Conservation (phyloP, 345 rosid species). For the Anacardium occidentale region DNA sequence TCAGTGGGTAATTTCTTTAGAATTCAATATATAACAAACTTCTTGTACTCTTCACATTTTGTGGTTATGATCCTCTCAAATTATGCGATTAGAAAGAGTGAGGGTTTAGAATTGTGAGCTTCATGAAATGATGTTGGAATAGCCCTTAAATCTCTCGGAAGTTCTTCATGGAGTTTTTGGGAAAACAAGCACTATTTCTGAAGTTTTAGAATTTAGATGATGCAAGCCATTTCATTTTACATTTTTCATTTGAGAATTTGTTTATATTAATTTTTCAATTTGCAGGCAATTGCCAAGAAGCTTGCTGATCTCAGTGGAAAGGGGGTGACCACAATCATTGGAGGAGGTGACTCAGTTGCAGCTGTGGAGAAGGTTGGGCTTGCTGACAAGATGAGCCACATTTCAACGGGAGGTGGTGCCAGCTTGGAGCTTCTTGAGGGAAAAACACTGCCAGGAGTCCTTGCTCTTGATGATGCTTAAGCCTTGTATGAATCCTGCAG, state of each 20-base stretch:
- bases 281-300: conserved; percentile 81
- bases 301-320: conserved; percentile 78
- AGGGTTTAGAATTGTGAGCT: too few species aligned
- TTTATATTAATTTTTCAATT: not conserved
- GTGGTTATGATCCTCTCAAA: not conserved
- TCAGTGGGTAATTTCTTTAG: too few species aligned
- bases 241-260: not conserved
- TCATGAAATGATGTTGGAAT: too few species aligned
- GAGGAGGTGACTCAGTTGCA: conserved; percentile 97
- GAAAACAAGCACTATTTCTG: too few species aligned
- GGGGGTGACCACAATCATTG: conserved; percentile 92
- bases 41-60: not conserved
- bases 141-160: too few species aligned
- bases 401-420: conserved; percentile 96
- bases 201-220: too few species aligned
- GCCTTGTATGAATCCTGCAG: not conserved
- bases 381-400: conserved; percentile 94
- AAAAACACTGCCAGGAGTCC: conserved; percentile 81
- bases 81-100: not conserved
- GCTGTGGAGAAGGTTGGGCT: conserved; percentile 95
- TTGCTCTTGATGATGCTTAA: conserved; percentile 82
- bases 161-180: too few species aligned
- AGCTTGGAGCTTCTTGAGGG: conserved; percentile 98
- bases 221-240: too few species aligned
- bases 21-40: too few species aligned